These are phyloP conservation scores for Starmera amethionina DNA, from an alignment of 805 yeast species.

Conservation along the genomic window DNA sequence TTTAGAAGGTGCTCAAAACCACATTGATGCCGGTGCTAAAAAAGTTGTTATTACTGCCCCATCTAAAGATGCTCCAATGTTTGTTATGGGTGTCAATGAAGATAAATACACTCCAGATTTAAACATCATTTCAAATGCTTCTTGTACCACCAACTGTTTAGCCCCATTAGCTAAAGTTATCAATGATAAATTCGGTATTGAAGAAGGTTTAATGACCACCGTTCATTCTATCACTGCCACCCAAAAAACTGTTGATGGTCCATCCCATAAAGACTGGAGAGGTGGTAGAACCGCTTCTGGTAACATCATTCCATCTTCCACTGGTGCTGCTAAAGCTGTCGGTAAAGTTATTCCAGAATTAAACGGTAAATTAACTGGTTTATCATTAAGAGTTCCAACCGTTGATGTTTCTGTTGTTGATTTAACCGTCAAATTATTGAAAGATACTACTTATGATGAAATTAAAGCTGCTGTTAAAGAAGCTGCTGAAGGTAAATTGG, in stretches of 20 bases:
- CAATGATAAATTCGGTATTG: constrained; percentile 78
- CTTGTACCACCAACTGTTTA: constrained; percentile 93
- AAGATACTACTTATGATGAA: constrained; percentile 71
- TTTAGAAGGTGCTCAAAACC: constrained; percentile 71
- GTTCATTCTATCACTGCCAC: constrained; percentile 95
- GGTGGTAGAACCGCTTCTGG: constrained; percentile 97
- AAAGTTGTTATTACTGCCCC: constrained; percentile 94
- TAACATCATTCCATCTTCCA: constrained; percentile 90
- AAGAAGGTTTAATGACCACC: constrained; percentile 92
- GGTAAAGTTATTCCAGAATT: constrained; percentile 90
- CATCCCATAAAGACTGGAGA: constrained; percentile 97
- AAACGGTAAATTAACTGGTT: constrained; percentile 90
- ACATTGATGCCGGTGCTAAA: constrained; percentile 87
- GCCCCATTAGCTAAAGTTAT: constrained; percentile 91
- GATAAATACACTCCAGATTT: constrained; percentile 68
- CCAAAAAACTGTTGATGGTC: constrained; percentile 95
- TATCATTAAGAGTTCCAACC: constrained; percentile 92
- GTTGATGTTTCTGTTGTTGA: constrained; percentile 90
- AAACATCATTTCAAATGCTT: constrained; percentile 80
- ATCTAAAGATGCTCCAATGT: constrained; percentile 91
- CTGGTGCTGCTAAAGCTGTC: constrained; percentile 97
- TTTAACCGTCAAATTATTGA: constrained; percentile 75
- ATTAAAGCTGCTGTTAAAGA: constrained; percentile 67
- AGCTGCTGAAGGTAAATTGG: constrained; percentile 68
- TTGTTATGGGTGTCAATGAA: constrained; percentile 85